A percentile compares a stretch with the other conserved stretches of the same genome.
Evolutionary conservation across 208 protist genomes (phyloP).

Genomic region (Balamuthia mandrillaris): DNA sequence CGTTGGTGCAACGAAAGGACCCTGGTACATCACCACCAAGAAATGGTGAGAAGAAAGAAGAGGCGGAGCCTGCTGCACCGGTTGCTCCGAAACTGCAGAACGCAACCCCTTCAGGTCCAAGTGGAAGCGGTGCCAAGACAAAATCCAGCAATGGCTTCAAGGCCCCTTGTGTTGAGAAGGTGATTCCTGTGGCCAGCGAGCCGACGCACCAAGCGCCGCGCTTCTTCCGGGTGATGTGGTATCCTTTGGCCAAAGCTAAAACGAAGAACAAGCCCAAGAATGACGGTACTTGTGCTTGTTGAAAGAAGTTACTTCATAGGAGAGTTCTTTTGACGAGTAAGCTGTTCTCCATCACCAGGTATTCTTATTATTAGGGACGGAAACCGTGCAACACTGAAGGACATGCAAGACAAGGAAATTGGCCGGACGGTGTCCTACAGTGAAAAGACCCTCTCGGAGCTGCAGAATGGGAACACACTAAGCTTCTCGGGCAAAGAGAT

Average conservation of each 20-base stretch:
- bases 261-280: slow-evolving; percentile 43
- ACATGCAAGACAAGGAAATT: slow-evolving; percentile 42
- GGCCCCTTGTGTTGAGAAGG: no score
- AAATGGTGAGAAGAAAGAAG: no score
- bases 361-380: slow-evolving; percentile 21
- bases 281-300: background rate
- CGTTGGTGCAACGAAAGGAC: no score
- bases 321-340: background rate
- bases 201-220: no score
- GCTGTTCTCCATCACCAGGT: background rate
- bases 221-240: slow-evolving; percentile 41
- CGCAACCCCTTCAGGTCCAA: no score
- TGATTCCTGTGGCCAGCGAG: no score
- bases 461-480: background rate
- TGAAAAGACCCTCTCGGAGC: slow-evolving; percentile 2
- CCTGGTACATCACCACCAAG: no score
- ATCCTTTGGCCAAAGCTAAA: background rate
- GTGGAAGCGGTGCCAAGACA: no score
- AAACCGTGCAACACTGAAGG: slow-evolving; percentile 27
- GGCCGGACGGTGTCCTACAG: slow-evolving; percentile 21
- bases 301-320: background rate
- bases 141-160: no score
- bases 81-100: no score
- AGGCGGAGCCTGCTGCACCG: no score
- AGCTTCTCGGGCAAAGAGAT: slow-evolving; percentile 42